Conservation (phyloP, 768 basidiomycete genomes). For the Chlorophyllum brunneum region DNA sequence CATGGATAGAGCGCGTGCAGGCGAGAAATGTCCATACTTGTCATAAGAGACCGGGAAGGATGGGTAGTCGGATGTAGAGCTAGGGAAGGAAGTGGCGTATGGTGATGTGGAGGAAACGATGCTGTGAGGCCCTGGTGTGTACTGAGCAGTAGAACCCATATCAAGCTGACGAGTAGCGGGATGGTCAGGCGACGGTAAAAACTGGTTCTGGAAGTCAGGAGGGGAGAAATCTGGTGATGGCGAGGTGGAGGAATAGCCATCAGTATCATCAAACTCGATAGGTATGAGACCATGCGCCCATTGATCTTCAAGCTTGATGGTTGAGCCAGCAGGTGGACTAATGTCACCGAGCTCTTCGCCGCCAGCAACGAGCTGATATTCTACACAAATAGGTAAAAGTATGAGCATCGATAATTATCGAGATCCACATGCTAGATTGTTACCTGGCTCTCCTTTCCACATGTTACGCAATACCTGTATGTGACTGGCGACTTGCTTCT, state of each 20-base stretch:
- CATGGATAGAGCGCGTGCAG: slow-evolving; percentile 2
- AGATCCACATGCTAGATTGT: slow-evolving; percentile 13
- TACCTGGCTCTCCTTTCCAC: slow-evolving; percentile 83
- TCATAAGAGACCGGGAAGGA: slow-evolving; percentile 3
- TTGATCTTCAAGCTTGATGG: slow-evolving; percentile 55
- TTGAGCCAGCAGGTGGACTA: slow-evolving; percentile 34
- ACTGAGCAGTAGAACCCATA: slow-evolving; percentile 2
- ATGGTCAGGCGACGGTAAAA: slow-evolving; percentile 42
- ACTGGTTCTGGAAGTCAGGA: slow-evolving; percentile 39
- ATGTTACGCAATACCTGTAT: slow-evolving; percentile 83
- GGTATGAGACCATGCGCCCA: slow-evolving; percentile 38
- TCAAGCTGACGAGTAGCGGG: slow-evolving; percentile 22
- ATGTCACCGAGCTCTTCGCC: slow-evolving; percentile 68
- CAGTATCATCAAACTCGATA: slow-evolving; percentile 41
- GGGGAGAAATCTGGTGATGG: slow-evolving; percentile 45
- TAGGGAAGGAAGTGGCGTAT: slow-evolving; percentile 3
- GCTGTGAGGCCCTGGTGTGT: neutral
- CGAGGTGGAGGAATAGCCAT: slow-evolving; percentile 33
- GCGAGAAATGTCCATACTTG: slow-evolving; percentile 6
- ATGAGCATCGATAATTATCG: slow-evolving; percentile 10
- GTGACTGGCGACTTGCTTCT: slow-evolving; percentile 89
- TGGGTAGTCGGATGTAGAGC: slow-evolving; percentile 3
- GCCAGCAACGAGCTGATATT: slow-evolving; percentile 76
- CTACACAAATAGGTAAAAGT: slow-evolving; percentile 30
- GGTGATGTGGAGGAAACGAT: slow-evolving; percentile 3